Percentiles rank a stretch among this genome's conserved stretches.
Conservation (phyloP, 2,329 filamentous ascomycete genomes). For the Daldinia sp. region DNA sequence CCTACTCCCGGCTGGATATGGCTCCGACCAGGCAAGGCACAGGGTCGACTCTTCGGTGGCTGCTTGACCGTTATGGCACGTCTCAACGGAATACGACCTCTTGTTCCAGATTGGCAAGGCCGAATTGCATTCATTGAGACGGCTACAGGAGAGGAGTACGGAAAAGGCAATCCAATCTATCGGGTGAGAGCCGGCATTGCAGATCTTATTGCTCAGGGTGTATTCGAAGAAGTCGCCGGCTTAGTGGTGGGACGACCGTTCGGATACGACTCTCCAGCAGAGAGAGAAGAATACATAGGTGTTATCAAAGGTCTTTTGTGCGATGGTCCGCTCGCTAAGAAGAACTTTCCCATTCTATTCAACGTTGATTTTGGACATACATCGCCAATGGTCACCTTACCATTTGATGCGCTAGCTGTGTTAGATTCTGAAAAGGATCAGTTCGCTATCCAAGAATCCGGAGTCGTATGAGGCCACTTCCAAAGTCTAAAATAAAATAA, state of each 20-base stretch:
- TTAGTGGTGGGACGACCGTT: slow-evolving; percentile 58
- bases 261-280: slow-evolving; percentile 54
- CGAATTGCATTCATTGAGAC: not conserved
- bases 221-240: slow-evolving; percentile 57
- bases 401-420: not conserved
- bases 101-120: slow-evolving; percentile 54
- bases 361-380: slow-evolving; percentile 3
- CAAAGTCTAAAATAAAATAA: not conserved
- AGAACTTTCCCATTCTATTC: not conserved
- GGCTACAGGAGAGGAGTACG: not conserved
- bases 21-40: slow-evolving; percentile 52
- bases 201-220: slow-evolving; percentile 57
- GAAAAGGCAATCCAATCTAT: not conserved
- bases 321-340: not conserved
- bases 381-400: not conserved
- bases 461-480: not conserved
- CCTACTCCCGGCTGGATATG: slow-evolving; percentile 42
- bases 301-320: slow-evolving; percentile 1
- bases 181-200: slow-evolving; percentile 54
- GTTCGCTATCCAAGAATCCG: not conserved
- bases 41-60: slow-evolving; percentile 60
- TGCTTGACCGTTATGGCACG: slow-evolving; percentile 58
- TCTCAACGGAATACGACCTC: slow-evolving; percentile 51
- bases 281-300: slow-evolving; percentile 33
- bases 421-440: not conserved